Evolutionary conservation across 148 eudicot genomes (phyloP).

Genomic region (Dysphania ambrosioides): DNA sequence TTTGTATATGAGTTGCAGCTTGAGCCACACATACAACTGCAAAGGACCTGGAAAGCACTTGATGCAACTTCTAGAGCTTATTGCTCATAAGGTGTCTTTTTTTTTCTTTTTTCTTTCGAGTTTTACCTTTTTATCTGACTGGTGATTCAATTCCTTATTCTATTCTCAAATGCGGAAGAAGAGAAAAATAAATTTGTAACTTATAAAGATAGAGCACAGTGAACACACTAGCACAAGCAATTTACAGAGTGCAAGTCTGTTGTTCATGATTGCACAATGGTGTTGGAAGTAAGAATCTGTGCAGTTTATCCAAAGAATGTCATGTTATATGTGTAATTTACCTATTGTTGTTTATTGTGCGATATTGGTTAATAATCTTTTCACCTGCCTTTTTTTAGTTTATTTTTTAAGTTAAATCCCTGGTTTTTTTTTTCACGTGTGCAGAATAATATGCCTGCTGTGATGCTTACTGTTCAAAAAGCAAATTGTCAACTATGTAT

Average conservation of each 20-base stretch:
- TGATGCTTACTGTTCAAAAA: constrained; percentile 91
- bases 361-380: too few relatives aligned
- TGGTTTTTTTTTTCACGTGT: constrained; percentile 12
- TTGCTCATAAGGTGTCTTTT: constrained; percentile 67
- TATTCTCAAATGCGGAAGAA: background rate
- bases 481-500: constrained; percentile 59
- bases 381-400: too few relatives aligned
- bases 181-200: background rate
- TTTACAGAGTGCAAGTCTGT: background rate
- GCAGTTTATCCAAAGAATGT: background rate
- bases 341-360: background rate
- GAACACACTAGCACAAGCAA: background rate
- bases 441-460: constrained; percentile 80
- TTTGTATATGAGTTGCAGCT: constrained; percentile 95
- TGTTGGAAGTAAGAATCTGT: background rate
- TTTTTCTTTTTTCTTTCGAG: background rate
- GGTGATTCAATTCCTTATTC: background rate
- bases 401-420: background rate
- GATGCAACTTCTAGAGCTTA: constrained; percentile 85
- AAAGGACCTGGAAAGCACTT: constrained; percentile 79
- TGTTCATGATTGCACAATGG: background rate
- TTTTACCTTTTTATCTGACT: background rate
- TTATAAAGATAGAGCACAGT: background rate
- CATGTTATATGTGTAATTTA: background rate
- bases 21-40: constrained; percentile 60